Base-by-base conservation (phyloP, 331 rosid genomes). In the Pyracantha coccinea region DNA sequence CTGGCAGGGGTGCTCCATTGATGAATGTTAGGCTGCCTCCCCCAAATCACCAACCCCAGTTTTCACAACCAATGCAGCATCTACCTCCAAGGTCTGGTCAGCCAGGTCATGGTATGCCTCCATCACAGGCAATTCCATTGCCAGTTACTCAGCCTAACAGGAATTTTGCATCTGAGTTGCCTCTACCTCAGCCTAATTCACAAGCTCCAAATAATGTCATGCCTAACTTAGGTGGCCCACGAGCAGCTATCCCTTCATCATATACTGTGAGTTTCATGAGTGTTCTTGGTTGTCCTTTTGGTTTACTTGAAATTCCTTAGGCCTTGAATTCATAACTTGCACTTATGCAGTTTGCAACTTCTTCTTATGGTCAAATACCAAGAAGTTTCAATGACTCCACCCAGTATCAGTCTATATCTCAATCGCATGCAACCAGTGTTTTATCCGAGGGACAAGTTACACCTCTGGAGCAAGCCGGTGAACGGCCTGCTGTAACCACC, bases 11-110 rank as follows among this genome's bases (percentile, higher is more conserved):
- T 76, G 92, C 84, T 83, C 87, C 89, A 4, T 10, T 82, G 79
- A 83, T 88, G 78, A 91, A 86, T 78, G 94, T 86, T 73, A 89
- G 93, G 78, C 72, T 93, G 83, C 93, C 87, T 79, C 98, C 83
- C 64, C 85, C 85, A 74, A 76, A 83, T 73, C 90, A 76, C 58
- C 98, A 77, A 57, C 84, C 88, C 21, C 93, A 88, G 55, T 91
- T 83, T 73, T 66, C 93, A 71, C 97, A 85, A 74, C 87, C 97
- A 59, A 63, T 84, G 82, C 90, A 83, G 66, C 98, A 86, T 73
- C 77, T 93, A 33, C 97, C 87, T 78, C 84, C 78, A 16, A 86
- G 97, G 68, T 86, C 87, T 77, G 80, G 85, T 67, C 96, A 85
- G 77, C 94, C 76, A 71, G 77, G 85, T 55, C 96, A 85, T 35